phyloP scores from a whole-genome alignment of 495 filamentous ascomycete genomes.

The Talaromyces liani region DNA sequence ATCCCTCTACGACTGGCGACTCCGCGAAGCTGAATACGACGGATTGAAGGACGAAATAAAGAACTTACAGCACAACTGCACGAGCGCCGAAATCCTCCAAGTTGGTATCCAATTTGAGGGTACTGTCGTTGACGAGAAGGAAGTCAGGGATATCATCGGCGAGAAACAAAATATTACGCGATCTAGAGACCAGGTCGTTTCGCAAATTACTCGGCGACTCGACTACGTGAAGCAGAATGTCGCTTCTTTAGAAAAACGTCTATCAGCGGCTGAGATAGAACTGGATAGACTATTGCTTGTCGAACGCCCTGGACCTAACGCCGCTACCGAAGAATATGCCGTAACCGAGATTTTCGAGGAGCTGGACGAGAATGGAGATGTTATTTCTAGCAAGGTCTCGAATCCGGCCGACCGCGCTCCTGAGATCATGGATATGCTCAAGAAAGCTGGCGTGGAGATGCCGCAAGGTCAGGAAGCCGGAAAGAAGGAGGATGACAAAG shows the following conservation, averaged over 20 bases:
- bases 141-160: constrained; percentile 34
- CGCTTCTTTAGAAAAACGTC: constrained; percentile 51
- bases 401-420: constrained; percentile 53
- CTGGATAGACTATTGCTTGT: constrained; percentile 51
- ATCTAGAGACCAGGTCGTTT: constrained; percentile 55
- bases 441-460: constrained; percentile 61
- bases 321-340: constrained; percentile 47
- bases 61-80: constrained; percentile 41
- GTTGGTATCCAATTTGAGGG: constrained; percentile 44
- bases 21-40: constrained; percentile 87
- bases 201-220: constrained; percentile 65
- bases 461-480: constrained; percentile 20
- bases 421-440: constrained; percentile 57
- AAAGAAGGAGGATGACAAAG: not conserved
- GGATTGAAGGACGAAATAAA: constrained; percentile 72
- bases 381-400: constrained; percentile 57
- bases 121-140: constrained; percentile 49
- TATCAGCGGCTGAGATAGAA: constrained; percentile 50
- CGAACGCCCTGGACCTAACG: constrained; percentile 22
- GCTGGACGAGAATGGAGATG: constrained; percentile 84
- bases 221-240: constrained; percentile 87
- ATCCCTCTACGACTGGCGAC: constrained; percentile 79
- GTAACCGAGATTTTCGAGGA: constrained; percentile 73
- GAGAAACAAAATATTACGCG: constrained; percentile 21
- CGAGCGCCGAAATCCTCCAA: constrained; percentile 41